These are phyloP conservation scores for Colletotrichum abscissum DNA, from an alignment of 2,329 filamentous ascomycete genomes.

Conservation along the genomic window DNA sequence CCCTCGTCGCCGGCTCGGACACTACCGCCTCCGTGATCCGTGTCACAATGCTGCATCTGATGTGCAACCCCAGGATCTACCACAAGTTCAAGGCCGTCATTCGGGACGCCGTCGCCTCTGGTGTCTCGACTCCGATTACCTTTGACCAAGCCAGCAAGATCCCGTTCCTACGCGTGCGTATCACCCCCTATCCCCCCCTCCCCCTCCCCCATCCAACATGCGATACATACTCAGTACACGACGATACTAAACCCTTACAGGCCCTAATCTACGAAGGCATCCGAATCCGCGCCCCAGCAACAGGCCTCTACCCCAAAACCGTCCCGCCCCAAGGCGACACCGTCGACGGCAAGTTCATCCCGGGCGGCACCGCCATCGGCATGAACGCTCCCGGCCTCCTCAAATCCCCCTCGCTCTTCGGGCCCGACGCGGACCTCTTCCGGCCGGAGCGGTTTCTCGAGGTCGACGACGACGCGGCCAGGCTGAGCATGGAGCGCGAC, in stretches of 20 bases:
- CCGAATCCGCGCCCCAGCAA: conserved; percentile 10
- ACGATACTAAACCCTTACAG: background rate
- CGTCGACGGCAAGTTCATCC: conserved; percentile 46
- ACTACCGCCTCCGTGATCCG: conserved; percentile 67
- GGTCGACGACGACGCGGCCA: conserved; percentile 44
- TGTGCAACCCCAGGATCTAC: conserved; percentile 60
- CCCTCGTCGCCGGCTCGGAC: conserved; percentile 64
- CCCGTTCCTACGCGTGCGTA: conserved; percentile 1
- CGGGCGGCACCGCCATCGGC: conserved; percentile 55
- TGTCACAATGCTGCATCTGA: conserved; percentile 62
- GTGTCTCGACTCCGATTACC: conserved; percentile 36
- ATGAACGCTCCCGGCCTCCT: conserved; percentile 48
- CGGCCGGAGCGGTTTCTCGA: conserved; percentile 62
- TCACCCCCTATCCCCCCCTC: too few relatives aligned
- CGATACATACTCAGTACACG: too few relatives aligned
- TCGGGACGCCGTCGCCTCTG: conserved; percentile 43
- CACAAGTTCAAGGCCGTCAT: conserved; percentile 60
- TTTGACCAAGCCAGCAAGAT: background rate
- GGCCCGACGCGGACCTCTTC: conserved; percentile 56
- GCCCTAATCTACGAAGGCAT: conserved; percentile 21
- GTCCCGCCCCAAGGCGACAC: conserved; percentile 17
- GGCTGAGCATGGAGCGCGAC: conserved; percentile 54
- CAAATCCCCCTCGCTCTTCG: conserved; percentile 53
- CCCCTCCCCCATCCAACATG: too few relatives aligned
- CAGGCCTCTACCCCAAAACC: conserved; percentile 1